Evolutionary conservation across 306 rosid genomes (phyloP).

Genomic region (Trichosanthes cucumerina): DNA sequence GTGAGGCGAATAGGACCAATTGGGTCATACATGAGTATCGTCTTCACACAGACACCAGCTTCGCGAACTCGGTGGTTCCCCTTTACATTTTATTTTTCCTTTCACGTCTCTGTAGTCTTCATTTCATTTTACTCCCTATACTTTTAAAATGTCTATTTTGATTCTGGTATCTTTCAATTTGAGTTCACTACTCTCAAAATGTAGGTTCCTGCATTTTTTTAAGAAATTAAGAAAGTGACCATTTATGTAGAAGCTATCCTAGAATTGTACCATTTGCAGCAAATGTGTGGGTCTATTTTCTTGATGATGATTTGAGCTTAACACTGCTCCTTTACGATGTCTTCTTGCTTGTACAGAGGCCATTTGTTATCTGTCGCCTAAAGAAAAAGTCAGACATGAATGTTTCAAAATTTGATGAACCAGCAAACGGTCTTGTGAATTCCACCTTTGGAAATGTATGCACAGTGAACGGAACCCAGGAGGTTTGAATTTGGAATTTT

Average conservation of each 20-base stretch:
- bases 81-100: neutral
- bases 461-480: neutral
- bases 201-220: neutral
- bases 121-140: no score
- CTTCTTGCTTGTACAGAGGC: conserved; percentile 20
- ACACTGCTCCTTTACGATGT: neutral
- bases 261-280: no score
- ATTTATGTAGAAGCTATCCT: neutral
- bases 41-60: neutral
- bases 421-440: conserved; percentile 4
- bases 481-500: conserved; percentile 17
- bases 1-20: conserved; percentile 13
- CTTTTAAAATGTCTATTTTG: neutral
- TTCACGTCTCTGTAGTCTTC: no score
- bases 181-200: neutral
- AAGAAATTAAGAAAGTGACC: neutral
- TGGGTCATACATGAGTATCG: conserved; percentile 73
- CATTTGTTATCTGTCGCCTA: conserved; percentile 39
- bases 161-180: neutral
- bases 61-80: neutral
- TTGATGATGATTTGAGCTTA: neutral
- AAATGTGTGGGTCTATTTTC: no score
- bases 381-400: conserved; percentile 14
- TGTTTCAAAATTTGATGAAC: neutral
- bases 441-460: conserved; percentile 7